A percentile compares a stretch with the other conserved stretches of the same genome.
Evolutionary conservation across 2,329 filamentous ascomycete genomes (phyloP).

Genomic region (Epichloe sp.): DNA sequence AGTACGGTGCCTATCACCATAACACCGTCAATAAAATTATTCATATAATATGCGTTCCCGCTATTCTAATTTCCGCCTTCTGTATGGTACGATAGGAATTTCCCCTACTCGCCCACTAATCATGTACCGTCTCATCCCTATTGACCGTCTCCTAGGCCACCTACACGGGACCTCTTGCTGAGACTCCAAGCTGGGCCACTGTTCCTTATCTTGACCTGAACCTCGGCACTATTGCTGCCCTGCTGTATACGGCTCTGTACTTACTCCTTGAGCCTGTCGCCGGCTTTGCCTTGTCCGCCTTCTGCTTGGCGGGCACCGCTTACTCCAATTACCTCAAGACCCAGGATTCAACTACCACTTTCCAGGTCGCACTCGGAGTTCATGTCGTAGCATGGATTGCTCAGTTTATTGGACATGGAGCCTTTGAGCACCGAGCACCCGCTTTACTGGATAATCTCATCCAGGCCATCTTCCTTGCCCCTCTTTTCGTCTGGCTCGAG

Average conservation of each 20-base stretch:
- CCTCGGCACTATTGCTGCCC: constrained; percentile 49
- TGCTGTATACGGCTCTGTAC: constrained; percentile 66
- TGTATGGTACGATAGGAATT: constrained; percentile 45
- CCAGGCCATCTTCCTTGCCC: constrained; percentile 84
- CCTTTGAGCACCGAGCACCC: constrained; percentile 76
- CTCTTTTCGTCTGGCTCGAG: constrained; percentile 96
- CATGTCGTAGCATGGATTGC: constrained; percentile 70
- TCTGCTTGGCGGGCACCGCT: constrained; percentile 65
- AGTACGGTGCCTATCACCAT: constrained; percentile 81
- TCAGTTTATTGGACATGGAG: constrained; percentile 86
- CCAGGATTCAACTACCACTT: constrained; percentile 35
- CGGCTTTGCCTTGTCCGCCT: constrained; percentile 59
- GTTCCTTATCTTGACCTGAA: constrained; percentile 55
- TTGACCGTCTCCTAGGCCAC: constrained; percentile 32
- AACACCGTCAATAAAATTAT: constrained; percentile 65
- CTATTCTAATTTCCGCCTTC: constrained; percentile 59
- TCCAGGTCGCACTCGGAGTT: constrained; percentile 47
- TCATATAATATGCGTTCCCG: constrained; percentile 67
- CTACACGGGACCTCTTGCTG: constrained; percentile 49
- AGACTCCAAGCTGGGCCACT: constrained; percentile 53
- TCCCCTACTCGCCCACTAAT: background rate
- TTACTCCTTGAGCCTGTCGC: constrained; percentile 90
- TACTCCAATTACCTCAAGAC: constrained; percentile 61
- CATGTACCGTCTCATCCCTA: background rate
- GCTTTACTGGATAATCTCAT: constrained; percentile 83